Conservation (phyloP, 2,329 filamentous ascomycete genomes). For the Xylaria sp. region DNA sequence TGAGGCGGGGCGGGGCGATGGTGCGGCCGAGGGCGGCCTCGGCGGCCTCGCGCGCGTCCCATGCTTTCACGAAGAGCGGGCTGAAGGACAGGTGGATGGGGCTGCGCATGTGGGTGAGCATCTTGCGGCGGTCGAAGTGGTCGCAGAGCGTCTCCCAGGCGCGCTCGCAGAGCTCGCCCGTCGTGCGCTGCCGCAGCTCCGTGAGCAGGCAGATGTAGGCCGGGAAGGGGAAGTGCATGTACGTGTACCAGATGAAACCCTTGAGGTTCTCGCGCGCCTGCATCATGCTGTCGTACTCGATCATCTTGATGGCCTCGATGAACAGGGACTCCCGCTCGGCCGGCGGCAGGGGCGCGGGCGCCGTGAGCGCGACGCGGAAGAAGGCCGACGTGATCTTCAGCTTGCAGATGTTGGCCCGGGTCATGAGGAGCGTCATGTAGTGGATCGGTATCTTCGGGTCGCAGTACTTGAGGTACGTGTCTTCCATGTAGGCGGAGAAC, state of each 20-base stretch:
- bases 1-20: conserved; percentile 49
- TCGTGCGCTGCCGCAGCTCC: conserved; percentile 55
- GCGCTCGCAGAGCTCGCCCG: conserved; percentile 59
- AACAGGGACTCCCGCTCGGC: conserved; percentile 56
- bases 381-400: conserved; percentile 59
- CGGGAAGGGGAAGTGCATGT: conserved; percentile 62
- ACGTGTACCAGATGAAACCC: conserved; percentile 61
- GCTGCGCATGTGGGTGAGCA: conserved; percentile 53
- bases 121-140: conserved; percentile 56
- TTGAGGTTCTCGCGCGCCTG: conserved; percentile 54
- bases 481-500: conserved; percentile 59
- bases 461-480: conserved; percentile 58
- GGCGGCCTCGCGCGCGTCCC: conserved; percentile 59
- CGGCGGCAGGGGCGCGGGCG: conserved; percentile 43
- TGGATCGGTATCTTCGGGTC: conserved; percentile 62
- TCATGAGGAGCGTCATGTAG: conserved; percentile 61
- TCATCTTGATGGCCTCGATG: conserved; percentile 57
- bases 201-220: conserved; percentile 63
- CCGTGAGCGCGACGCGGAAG: conserved; percentile 49
- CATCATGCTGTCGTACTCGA: conserved; percentile 62
- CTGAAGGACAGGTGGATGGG: conserved; percentile 63
- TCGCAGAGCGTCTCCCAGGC: conserved; percentile 60
- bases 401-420: conserved; percentile 57
- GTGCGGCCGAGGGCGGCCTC: conserved; percentile 48
- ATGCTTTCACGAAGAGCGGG: conserved; percentile 62